Evolutionary conservation across 129 eudicot species (phyloP), one percentile per base, ranked within the genome.

Genomic region (Chrysanthemum makinoi): DNA sequence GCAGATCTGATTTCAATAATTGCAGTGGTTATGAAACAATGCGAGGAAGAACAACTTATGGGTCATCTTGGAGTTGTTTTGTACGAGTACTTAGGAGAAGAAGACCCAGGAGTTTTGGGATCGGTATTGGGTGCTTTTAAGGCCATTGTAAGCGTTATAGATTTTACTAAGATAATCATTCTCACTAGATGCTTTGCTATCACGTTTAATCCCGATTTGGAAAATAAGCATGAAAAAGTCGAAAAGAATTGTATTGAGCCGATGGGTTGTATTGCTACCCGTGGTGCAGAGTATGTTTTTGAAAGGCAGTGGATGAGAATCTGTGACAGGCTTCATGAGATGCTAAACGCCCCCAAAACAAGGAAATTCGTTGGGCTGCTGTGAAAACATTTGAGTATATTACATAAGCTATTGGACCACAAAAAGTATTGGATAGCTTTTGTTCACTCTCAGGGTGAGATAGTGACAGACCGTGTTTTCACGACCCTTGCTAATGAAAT

Each of bases 341-440:
- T 94, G 98, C 95, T 94, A 48, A 94, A 90, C 62, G 97, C 98
- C 66, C 98, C 83, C 44, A 39, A 39, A 89, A 94, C 69, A 94
- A 89, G 64, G 98, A 97, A 26, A 94, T 94, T 59, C 96, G 97
- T 1, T 59, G 98, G 7, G 98, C 98, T 22, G 86, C 97, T 5
- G 98, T 90, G 44, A 94, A 94, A 77, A 94, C 98, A 5, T 94
- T 94, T 47, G 97, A 97, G n/a, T 94, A 94, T 72, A 94, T 94
- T 65, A 97, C 98, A 9, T 86, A 94, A 78, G 98, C 98, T 15
- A 94, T 94, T 43, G 98, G 98, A 0, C 98, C 98, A 4, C 98
- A 89, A 66, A 97, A 94, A 53, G 98, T 94, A 17, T 73, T 94
- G 15, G 98, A 96, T 6, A 94, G 97, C 11, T 72, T 94, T 56